A percentile compares a stretch with the other conserved stretches of the same genome.
Conservation (phyloP, 345 rosid species). For the Brassica rapa region DNA sequence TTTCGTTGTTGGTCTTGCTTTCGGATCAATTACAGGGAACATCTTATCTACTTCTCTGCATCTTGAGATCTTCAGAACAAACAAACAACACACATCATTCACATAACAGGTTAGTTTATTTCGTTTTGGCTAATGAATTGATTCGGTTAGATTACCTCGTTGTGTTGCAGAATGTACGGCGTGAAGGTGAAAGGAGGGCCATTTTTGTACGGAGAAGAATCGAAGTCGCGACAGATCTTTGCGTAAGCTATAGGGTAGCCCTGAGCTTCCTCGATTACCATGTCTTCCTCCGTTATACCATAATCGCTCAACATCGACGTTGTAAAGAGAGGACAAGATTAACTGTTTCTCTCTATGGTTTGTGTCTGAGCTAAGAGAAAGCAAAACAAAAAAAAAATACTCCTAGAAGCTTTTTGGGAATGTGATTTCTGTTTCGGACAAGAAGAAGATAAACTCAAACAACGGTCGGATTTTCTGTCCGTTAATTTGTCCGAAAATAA, state of each 20-base stretch:
- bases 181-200: slow-evolving; percentile 85
- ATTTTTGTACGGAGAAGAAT: slow-evolving; percentile 40
- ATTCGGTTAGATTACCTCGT: slow-evolving; percentile 49
- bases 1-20: slow-evolving; percentile 68
- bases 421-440: slow-evolving; percentile 37
- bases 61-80: slow-evolving; percentile 48
- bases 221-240: slow-evolving; percentile 59
- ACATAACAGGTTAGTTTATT: neutral
- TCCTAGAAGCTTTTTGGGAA: neutral
- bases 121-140: neutral
- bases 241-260: slow-evolving; percentile 85
- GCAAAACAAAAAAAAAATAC: neutral
- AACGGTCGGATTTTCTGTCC: slow-evolving; percentile 41
- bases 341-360: neutral
- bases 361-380: slow-evolving; percentile 15
- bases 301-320: slow-evolving; percentile 48
- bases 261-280: slow-evolving; percentile 60
- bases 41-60: slow-evolving; percentile 56
- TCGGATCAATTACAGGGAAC: slow-evolving; percentile 74
- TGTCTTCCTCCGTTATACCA: slow-evolving; percentile 56
- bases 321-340: neutral
- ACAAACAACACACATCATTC: neutral
- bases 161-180: slow-evolving; percentile 57
- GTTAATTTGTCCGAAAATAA: neutral
- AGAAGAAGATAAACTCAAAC: slow-evolving; percentile 39